Percentiles rank a stretch among this genome's conserved stretches.
These are phyloP conservation scores for Chrysoporthe austroafricana DNA, from an alignment of 2,329 filamentous ascomycete genomes.

Conservation along the genomic window DNA sequence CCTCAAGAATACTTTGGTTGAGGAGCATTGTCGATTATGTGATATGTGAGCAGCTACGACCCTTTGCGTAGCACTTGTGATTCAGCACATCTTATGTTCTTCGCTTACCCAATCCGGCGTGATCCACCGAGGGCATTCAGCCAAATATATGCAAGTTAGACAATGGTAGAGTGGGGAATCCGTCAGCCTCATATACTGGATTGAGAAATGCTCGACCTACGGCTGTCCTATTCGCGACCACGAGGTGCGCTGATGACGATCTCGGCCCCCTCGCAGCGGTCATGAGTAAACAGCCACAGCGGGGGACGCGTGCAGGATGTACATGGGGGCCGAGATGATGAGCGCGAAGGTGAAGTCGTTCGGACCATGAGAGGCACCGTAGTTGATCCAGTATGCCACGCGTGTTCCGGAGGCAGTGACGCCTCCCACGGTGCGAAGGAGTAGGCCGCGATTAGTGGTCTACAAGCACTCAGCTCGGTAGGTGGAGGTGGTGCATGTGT, in stretches of 20 bases:
- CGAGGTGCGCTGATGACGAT: constrained; percentile 42
- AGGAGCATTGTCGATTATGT: too few relatives aligned
- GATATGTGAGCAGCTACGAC: too few relatives aligned
- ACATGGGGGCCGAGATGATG: constrained; percentile 40
- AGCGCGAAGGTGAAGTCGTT: constrained; percentile 47
- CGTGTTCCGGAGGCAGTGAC: constrained; percentile 48
- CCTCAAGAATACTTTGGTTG: too few relatives aligned
- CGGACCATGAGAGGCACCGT: constrained; percentile 45
- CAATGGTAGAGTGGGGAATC: too few relatives aligned
- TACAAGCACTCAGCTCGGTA: constrained; percentile 52
- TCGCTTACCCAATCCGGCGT: too few relatives aligned
- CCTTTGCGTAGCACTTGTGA: too few relatives aligned
- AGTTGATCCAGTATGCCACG: constrained; percentile 53
- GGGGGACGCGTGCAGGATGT: constrained; percentile 46
- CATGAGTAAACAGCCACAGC: constrained; percentile 44
- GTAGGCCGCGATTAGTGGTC: constrained; percentile 46
- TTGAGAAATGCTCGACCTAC: too few relatives aligned
- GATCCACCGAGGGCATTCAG: too few relatives aligned
- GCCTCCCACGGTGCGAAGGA: constrained; percentile 50
- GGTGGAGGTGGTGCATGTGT: constrained; percentile 50
- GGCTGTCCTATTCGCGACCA: constrained; percentile 52
- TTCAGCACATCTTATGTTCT: too few relatives aligned
- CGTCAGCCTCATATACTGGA: too few relatives aligned
- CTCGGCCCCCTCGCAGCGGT: constrained; percentile 41
- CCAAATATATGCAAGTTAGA: too few relatives aligned